Evolutionary conservation across 768 basidiomycete species (phyloP), one percentile per base, ranked within the genome.

Genomic region (Hygrophorus russula): DNA sequence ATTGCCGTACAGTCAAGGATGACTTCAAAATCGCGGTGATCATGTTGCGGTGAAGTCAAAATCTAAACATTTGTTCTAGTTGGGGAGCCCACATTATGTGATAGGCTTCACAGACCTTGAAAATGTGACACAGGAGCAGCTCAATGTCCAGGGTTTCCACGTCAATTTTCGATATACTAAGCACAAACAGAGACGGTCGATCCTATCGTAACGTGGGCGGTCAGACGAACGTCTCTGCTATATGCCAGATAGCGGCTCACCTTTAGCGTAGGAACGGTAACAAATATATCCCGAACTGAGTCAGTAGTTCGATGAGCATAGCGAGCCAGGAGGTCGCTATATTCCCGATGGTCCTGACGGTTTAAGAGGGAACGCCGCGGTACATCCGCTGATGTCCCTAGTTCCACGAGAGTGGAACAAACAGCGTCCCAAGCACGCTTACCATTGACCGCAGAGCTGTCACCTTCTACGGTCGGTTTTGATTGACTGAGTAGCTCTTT

Each of bases 371-470:
- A 78, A n/a, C 77, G 62, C 39, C 67, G 68, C 1, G 88, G 84
- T 5, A 76, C 71, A 46, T 82, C 80, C 18, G 82, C 59, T 5
- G 78, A 79, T 24, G 77, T 69, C 17, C 82, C 81, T 24, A 87
- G 72, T 49, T 91, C 88, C 11, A 90, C 85, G 2, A 91, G 70
- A 12, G 85, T 67, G 24, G 77, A 76, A 53, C 88, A 90, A 20
- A 91, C 67, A 12, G 71, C 71, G 52, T 89, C 83, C 89, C 89
- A 91, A 1, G 84, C 78, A n/a, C 74, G 75, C 59, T 86, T 90
- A 3, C 84, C 84, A 15, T 68, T 74, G 45, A 75, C 54, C 5
- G 71, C 74, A 19, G 74, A 66, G 2, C 68, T 57, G 44, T 76
- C 77, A 15, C 69, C 77, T 34, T 82, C 80, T 3, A 63, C 53